Percentiles rank a stretch among this genome's conserved stretches.
Conservation (phyloP, 345 rosid species). For the Citrus australasica region DNA sequence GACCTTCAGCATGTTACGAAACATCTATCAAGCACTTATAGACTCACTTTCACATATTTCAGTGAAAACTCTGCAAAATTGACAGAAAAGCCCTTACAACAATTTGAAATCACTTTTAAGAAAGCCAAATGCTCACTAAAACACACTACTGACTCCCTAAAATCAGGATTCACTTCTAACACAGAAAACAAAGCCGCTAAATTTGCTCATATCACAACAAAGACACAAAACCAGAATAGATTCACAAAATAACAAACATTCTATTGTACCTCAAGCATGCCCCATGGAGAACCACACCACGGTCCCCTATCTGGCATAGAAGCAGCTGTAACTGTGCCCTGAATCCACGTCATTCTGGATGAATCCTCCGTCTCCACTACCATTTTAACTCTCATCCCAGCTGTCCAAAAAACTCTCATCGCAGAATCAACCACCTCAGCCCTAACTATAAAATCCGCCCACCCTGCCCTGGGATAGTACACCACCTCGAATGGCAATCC, state of each 20-base stretch:
- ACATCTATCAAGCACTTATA: not conserved
- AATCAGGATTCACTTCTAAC: not conserved
- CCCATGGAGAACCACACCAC: slow-evolving; percentile 89
- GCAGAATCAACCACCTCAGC: slow-evolving; percentile 80
- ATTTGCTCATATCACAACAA: not conserved
- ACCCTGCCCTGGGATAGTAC: slow-evolving; percentile 70
- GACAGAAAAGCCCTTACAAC: not conserved
- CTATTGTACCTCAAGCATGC: slow-evolving; percentile 65
- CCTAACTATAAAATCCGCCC: slow-evolving; percentile 72
- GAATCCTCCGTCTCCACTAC: slow-evolving; percentile 78
- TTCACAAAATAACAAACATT: not conserved
- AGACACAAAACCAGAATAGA: not conserved
- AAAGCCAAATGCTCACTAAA: not conserved
- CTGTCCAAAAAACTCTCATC: slow-evolving; percentile 37
- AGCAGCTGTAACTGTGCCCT: slow-evolving; percentile 55
- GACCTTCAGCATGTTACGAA: not conserved
- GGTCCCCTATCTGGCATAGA: slow-evolving; percentile 37
- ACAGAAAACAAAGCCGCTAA: not conserved
- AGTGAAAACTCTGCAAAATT: not conserved
- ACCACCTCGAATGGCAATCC: slow-evolving; percentile 71
- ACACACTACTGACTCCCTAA: not conserved
- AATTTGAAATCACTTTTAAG: not conserved
- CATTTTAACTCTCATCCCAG: slow-evolving; percentile 83
- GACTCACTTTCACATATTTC: not conserved
- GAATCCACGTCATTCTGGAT: slow-evolving; percentile 69